A percentile compares a stretch with the other conserved stretches of the same genome.
phyloP scores from a whole-genome alignment of 2,329 filamentous ascomycete genomes.

The Fusarium austroafricanum region DNA sequence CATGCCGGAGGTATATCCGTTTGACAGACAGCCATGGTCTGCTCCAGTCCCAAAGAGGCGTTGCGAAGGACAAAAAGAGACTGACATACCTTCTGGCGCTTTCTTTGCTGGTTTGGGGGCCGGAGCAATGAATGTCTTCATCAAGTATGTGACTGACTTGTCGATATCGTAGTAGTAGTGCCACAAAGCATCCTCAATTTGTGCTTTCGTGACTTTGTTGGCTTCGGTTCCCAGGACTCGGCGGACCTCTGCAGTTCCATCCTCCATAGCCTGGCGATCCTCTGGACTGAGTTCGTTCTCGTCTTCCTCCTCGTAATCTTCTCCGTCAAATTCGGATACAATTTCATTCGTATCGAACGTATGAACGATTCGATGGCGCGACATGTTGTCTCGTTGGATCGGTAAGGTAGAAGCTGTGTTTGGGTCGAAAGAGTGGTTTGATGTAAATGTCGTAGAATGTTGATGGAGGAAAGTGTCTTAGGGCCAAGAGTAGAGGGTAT shows the following conservation, averaged over 20 bases:
- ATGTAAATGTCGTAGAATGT: not conserved
- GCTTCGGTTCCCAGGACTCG: conserved; percentile 71
- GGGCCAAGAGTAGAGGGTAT: not conserved
- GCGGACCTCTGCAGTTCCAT: conserved; percentile 75
- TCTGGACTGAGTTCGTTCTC: conserved; percentile 62
- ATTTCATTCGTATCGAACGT: conserved; percentile 62
- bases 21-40: conserved; percentile 44
- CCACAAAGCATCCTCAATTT: conserved; percentile 93
- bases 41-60: conserved; percentile 49
- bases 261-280: conserved; percentile 65
- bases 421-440: conserved; percentile 3
- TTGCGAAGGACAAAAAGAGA: conserved; percentile 49
- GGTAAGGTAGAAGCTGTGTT: not conserved
- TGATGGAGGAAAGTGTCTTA: not conserved
- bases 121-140: conserved; percentile 69
- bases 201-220: conserved; percentile 65
- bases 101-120: conserved; percentile 59
- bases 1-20: conserved; percentile 22
- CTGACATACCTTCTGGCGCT: conserved; percentile 57
- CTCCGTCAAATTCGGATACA: conserved; percentile 62
- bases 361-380: conserved; percentile 46
- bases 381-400: conserved; percentile 33
- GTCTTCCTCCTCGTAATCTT: conserved; percentile 59
- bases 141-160: conserved; percentile 84
- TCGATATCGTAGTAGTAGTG: conserved; percentile 95